A percentile compares a stretch with the other conserved stretches of the same genome.
Evolutionary conservation across 2,329 filamentous ascomycete genomes (phyloP).

Genomic region (Trichoderma arundinaceum): DNA sequence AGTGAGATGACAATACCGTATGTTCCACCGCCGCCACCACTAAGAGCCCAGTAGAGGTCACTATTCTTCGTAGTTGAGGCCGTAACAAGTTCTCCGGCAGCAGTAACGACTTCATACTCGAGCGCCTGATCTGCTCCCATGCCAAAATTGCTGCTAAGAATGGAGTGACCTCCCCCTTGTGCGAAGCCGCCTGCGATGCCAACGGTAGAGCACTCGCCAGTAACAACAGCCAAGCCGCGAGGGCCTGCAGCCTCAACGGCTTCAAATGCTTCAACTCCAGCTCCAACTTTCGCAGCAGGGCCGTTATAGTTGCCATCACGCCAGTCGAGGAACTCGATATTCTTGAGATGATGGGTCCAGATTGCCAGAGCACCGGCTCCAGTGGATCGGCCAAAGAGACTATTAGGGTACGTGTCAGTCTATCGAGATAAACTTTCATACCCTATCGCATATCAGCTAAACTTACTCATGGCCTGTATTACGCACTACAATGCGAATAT

Average conservation of each 20-base stretch:
- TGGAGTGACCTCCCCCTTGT: constrained; percentile 63
- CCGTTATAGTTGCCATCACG: constrained; percentile 54
- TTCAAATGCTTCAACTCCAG: constrained; percentile 59
- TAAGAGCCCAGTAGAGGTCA: constrained; percentile 66
- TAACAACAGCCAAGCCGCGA: constrained; percentile 56
- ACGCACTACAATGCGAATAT: constrained; percentile 56
- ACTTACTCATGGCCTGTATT: constrained; percentile 60
- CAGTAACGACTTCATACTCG: constrained; percentile 60
- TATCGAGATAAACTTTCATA: background rate
- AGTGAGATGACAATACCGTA: constrained; percentile 52
- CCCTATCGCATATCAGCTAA: background rate
- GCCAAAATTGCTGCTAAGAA: constrained; percentile 58
- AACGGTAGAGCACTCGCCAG: constrained; percentile 62
- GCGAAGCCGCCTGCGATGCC: constrained; percentile 65
- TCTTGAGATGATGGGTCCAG: constrained; percentile 51
- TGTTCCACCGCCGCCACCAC: constrained; percentile 57
- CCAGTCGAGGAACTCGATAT: constrained; percentile 49
- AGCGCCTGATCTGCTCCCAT: constrained; percentile 64
- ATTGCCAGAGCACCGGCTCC: constrained; percentile 53
- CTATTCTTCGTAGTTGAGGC: constrained; percentile 47
- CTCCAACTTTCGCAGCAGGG: constrained; percentile 57
- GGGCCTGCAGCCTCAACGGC: constrained; percentile 52
- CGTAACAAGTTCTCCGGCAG: constrained; percentile 52
- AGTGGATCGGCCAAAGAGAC: constrained; percentile 58
- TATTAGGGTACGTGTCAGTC: background rate